Percentiles rank a stretch among this genome's conserved stretches.
phyloP scores from a whole-genome alignment of 192 early-diverging fungal species.

The Pilobolus umbonatus region DNA sequence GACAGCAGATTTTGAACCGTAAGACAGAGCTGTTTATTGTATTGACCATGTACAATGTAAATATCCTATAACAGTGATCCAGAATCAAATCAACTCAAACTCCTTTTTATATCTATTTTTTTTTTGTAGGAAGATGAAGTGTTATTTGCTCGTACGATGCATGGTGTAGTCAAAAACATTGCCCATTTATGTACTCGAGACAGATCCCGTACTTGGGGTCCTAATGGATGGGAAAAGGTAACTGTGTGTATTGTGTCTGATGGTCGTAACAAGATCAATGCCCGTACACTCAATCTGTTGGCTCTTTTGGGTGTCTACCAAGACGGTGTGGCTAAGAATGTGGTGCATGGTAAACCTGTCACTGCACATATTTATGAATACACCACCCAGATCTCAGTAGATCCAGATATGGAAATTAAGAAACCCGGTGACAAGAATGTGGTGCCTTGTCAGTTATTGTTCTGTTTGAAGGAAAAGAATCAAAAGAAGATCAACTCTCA shows the following conservation, averaged over 20 bases:
- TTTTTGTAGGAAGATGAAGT: conserved; percentile 60
- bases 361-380: conserved; percentile 70
- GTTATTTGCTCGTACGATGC: conserved; percentile 73
- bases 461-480: conserved; percentile 91
- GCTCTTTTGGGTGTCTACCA: conserved; percentile 77
- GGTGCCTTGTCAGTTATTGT: conserved; percentile 75
- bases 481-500: conserved; percentile 87
- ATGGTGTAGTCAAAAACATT: conserved; percentile 75
- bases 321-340: conserved; percentile 65
- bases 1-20: conserved; percentile 58
- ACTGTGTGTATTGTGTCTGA: conserved; percentile 77
- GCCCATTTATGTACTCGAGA: conserved; percentile 60
- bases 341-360: conserved; percentile 59
- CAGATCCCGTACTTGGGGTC: conserved; percentile 48
- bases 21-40: conserved; percentile 77
- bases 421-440: conserved; percentile 49
- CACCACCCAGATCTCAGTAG: conserved; percentile 72
- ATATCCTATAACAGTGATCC: conserved; percentile 22
- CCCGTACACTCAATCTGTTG: conserved; percentile 57
- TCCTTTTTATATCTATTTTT: conserved; percentile 26
- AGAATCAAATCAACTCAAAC: not conserved
- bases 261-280: conserved; percentile 65
- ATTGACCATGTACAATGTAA: conserved; percentile 70
- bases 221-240: conserved; percentile 69
- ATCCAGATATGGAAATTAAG: conserved; percentile 62